phyloP scores from a whole-genome alignment of 768 basidiomycete species.

The Trametes gibbosa region DNA sequence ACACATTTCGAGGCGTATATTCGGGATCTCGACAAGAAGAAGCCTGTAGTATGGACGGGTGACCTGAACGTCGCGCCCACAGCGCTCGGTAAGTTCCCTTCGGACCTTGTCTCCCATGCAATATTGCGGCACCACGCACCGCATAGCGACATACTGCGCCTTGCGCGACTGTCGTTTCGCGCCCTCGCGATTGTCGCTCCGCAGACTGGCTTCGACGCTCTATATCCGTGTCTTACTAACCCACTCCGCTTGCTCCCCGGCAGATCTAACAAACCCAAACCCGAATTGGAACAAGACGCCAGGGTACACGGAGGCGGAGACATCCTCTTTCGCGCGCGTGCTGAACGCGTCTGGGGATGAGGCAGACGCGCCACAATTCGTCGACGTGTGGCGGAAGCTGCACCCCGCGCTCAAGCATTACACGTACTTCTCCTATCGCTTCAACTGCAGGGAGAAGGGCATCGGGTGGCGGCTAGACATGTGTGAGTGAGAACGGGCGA shows the following conservation, averaged over 20 bases:
- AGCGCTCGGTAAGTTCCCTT: conserved; percentile 47
- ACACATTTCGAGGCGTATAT: conserved; percentile 72
- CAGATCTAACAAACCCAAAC: conserved; percentile 69
- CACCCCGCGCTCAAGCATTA: conserved; percentile 73
- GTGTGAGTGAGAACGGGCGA: conserved; percentile 50
- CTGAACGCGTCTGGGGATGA: conserved; percentile 46
- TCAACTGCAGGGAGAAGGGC: conserved; percentile 75
- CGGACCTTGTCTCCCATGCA: not conserved
- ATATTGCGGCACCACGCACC: not conserved
- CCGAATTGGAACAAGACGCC: conserved; percentile 86
- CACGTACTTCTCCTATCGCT: conserved; percentile 83
- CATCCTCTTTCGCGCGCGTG: conserved; percentile 67
- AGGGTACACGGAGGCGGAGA: conserved; percentile 83
- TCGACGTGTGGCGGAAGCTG: conserved; percentile 76
- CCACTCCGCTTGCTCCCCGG: not conserved
- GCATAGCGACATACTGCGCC: not conserved
- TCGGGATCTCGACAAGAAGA: conserved; percentile 67
- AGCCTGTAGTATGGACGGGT: conserved; percentile 86
- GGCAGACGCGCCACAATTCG: conserved; percentile 40
- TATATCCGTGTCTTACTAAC: not conserved
- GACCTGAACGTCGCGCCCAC: conserved; percentile 88
- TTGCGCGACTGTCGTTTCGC: not conserved
- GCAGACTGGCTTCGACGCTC: not conserved
- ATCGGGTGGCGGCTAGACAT: conserved; percentile 88
- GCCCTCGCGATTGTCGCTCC: not conserved